phyloP scores from a whole-genome alignment of 2,329 filamentous ascomycete species.

The Pseudopyricularia cyperi region DNA sequence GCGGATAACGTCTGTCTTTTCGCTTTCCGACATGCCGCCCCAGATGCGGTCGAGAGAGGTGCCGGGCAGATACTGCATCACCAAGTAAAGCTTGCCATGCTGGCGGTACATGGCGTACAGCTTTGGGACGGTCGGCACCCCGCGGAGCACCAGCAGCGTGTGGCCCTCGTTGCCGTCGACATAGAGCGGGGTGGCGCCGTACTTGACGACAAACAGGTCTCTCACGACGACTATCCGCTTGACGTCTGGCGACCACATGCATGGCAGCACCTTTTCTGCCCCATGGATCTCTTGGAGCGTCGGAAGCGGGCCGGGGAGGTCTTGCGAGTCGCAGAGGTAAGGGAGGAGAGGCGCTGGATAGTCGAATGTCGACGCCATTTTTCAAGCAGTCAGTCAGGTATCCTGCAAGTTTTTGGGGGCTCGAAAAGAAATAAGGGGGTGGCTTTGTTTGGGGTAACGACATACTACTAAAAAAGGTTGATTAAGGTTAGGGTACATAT shows the following conservation, averaged over 20 bases:
- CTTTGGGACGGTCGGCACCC: slow-evolving; percentile 2
- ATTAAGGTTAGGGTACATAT: no score
- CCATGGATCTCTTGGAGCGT: slow-evolving; percentile 2
- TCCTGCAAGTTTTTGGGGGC: neutral
- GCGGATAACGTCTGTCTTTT: slow-evolving; percentile 2
- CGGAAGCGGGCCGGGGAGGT: slow-evolving; percentile 3
- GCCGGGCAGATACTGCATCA: slow-evolving; percentile 5
- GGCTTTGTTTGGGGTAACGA: no score
- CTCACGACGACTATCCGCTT: slow-evolving; percentile 2
- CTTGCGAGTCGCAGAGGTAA: slow-evolving; percentile 2
- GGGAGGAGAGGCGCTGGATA: slow-evolving; percentile 1
- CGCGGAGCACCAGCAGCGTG: slow-evolving; percentile 2
- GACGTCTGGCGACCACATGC: neutral
- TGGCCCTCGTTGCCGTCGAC: slow-evolving; percentile 5
- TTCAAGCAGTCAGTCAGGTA: neutral
- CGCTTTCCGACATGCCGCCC: slow-evolving; percentile 1
- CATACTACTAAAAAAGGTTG: no score
- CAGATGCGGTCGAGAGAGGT: slow-evolving; percentile 2
- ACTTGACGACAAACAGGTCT: slow-evolving; percentile 5
- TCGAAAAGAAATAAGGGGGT: no score
- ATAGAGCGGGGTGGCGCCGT: neutral
- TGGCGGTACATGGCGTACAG: slow-evolving; percentile 7
- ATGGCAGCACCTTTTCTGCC: neutral
- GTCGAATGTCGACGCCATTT: neutral
- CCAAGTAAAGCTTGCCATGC: slow-evolving; percentile 2